phyloP scores from a whole-genome alignment of 768 basidiomycete genomes.

The Boletellus ananas region DNA sequence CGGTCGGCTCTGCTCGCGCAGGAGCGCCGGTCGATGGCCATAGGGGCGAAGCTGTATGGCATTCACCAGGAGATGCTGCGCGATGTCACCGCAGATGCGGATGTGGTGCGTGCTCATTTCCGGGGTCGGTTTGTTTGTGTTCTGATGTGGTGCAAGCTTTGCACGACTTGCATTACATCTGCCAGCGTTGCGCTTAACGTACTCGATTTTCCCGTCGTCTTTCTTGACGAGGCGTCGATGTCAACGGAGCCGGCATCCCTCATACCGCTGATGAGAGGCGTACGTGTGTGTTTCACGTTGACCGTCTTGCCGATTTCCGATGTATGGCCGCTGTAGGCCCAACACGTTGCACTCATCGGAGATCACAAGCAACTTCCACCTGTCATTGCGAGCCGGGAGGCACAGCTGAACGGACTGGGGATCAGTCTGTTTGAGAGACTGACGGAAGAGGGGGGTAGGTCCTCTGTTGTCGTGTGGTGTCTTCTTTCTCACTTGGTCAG shows the following conservation, averaged over 20 bases:
- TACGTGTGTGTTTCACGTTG: constrained; percentile 52
- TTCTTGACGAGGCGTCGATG: constrained; percentile 95
- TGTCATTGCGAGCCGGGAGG: constrained; percentile 75
- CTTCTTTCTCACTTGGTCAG: constrained; percentile 35
- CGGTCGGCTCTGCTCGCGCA: constrained; percentile 19
- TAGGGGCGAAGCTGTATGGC: constrained; percentile 47
- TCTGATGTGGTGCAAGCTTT: constrained; percentile 49
- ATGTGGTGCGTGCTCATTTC: constrained; percentile 57
- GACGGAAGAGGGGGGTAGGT: constrained; percentile 75
- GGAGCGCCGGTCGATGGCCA: constrained; percentile 31
- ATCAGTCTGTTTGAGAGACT: constrained; percentile 87
- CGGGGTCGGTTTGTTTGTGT: background rate
- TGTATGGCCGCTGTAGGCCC: constrained; percentile 46
- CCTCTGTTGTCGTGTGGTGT: background rate
- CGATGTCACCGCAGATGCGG: constrained; percentile 60
- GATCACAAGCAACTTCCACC: constrained; percentile 96
- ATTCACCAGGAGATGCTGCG: constrained; percentile 60
- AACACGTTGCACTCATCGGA: constrained; percentile 86
- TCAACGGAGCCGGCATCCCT: constrained; percentile 90
- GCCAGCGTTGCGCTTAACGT: constrained; percentile 62
- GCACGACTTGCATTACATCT: constrained; percentile 84
- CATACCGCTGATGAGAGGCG: constrained; percentile 92
- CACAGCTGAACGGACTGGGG: constrained; percentile 66
- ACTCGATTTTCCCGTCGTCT: constrained; percentile 88
- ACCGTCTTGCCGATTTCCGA: constrained; percentile 8